Evolutionary conservation across 345 rosid species (phyloP).

Genomic region (Zanthoxylum bungeanum): DNA sequence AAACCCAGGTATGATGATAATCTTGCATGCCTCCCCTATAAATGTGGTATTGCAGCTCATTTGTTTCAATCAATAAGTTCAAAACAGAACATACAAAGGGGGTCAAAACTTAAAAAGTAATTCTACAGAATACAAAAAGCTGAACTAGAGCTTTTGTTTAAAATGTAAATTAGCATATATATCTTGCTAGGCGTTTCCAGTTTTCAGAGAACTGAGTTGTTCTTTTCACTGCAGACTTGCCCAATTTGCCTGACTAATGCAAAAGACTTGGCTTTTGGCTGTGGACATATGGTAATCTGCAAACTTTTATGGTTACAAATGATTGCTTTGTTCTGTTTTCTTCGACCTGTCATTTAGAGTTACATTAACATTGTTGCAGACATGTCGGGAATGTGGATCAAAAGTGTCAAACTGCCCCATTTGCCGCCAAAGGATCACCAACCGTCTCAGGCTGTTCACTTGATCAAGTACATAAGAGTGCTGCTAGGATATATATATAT

Average conservation of each 20-base stretch:
- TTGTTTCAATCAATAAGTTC: background rate
- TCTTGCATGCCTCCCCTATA: background rate
- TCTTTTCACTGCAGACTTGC: slow-evolving; percentile 40
- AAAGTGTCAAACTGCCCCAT: slow-evolving; percentile 52
- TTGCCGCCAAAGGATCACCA: slow-evolving; percentile 51
- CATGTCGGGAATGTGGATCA: slow-evolving; percentile 55
- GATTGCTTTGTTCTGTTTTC: background rate
- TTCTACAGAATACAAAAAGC: background rate
- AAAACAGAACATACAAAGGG: background rate
- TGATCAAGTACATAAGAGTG: background rate
- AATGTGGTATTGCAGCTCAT: background rate
- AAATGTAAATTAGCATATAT: background rate
- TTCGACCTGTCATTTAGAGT: background rate
- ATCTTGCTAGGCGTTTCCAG: background rate
- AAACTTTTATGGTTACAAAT: background rate
- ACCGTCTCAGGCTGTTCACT: slow-evolving; percentile 50
- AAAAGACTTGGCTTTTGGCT: slow-evolving; percentile 58
- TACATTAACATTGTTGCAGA: slow-evolving; percentile 27
- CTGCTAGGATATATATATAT: too few relatives aligned
- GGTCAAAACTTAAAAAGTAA: background rate
- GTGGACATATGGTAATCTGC: slow-evolving; percentile 74
- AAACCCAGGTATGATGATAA: slow-evolving; percentile 40
- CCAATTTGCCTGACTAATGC: slow-evolving; percentile 58
- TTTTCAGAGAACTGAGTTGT: background rate
- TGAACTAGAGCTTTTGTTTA: background rate